phyloP scores from a whole-genome alignment of 257 asterid genomes.

The Solanum verrucosum region DNA sequence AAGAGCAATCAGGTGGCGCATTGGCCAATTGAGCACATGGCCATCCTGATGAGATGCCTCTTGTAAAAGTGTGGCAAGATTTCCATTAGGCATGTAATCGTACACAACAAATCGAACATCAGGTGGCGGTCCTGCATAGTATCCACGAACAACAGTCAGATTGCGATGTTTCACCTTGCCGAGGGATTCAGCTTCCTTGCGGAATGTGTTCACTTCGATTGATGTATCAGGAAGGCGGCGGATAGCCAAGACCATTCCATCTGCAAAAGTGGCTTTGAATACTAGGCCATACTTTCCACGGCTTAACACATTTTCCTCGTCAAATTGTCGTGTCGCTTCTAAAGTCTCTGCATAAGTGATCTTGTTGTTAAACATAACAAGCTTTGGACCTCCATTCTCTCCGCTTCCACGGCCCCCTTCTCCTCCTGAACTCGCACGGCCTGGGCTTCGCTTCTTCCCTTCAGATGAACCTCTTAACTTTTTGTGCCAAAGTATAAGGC shows the following conservation, averaged over 20 bases:
- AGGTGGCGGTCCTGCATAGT: conserved; percentile 49
- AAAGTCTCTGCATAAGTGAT: conserved; percentile 58
- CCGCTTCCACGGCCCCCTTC: conserved; percentile 68
- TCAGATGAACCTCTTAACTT: conserved; percentile 38
- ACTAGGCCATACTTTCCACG: conserved; percentile 50
- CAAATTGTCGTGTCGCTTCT: conserved; percentile 64
- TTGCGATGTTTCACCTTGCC: conserved; percentile 64
- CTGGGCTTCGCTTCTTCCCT: conserved; percentile 72
- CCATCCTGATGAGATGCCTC: conserved; percentile 79
- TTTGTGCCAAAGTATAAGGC: conserved; percentile 61
- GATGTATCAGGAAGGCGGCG: conserved; percentile 46
- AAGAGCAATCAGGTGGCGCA: conserved; percentile 67
- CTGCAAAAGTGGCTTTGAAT: conserved; percentile 58
- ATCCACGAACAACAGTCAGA: conserved; percentile 62
- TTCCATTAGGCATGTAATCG: conserved; percentile 81
- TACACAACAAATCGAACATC: conserved; percentile 47
- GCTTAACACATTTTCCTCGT: conserved; percentile 59
- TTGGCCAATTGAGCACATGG: conserved; percentile 70
- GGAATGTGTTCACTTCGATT: conserved; percentile 38
- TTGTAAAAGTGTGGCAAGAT: conserved; percentile 55
- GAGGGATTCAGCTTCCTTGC: conserved; percentile 57
- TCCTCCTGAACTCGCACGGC: conserved; percentile 40
- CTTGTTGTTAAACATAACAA: conserved; percentile 59
- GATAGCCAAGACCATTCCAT: conserved; percentile 67
- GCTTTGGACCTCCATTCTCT: conserved; percentile 61